These are phyloP conservation scores for Zarea fungicola DNA, from an alignment of 2,329 filamentous ascomycete species.

Conservation along the genomic window DNA sequence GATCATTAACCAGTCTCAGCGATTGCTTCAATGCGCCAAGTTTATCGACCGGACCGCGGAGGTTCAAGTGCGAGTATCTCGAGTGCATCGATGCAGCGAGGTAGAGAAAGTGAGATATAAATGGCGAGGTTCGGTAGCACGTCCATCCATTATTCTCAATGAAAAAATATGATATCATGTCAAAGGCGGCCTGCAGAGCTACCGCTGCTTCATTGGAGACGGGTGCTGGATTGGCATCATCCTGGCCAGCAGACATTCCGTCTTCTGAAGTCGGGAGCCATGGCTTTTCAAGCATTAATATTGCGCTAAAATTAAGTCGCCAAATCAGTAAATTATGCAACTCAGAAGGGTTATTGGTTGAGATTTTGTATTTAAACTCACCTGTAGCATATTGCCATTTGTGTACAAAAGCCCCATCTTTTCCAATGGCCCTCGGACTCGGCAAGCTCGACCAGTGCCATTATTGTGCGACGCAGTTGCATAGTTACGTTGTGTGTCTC, in stretches of 20 bases:
- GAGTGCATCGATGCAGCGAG: neutral
- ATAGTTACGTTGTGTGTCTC: neutral
- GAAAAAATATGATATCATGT: neutral
- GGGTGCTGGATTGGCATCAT: neutral
- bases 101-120: neutral
- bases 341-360: neutral
- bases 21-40: neutral
- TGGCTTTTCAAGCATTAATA: neutral
- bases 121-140: neutral
- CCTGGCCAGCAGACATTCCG: neutral
- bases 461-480: constrained; percentile 12
- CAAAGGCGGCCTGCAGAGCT: neutral
- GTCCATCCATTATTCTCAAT: neutral
- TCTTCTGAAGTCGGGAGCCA: neutral
- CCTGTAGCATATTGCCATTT: constrained; percentile 16
- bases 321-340: neutral
- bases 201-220: neutral
- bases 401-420: constrained; percentile 12
- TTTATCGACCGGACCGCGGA: neutral
- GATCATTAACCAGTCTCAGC: neutral
- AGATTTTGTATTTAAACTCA: neutral
- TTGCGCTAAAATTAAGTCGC: neutral
- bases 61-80: neutral
- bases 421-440: constrained; percentile 9
- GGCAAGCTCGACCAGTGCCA: constrained; percentile 10